Evolutionary conservation across 768 basidiomycete species (phyloP).

Genomic region (Agrocybe chaxingu): DNA sequence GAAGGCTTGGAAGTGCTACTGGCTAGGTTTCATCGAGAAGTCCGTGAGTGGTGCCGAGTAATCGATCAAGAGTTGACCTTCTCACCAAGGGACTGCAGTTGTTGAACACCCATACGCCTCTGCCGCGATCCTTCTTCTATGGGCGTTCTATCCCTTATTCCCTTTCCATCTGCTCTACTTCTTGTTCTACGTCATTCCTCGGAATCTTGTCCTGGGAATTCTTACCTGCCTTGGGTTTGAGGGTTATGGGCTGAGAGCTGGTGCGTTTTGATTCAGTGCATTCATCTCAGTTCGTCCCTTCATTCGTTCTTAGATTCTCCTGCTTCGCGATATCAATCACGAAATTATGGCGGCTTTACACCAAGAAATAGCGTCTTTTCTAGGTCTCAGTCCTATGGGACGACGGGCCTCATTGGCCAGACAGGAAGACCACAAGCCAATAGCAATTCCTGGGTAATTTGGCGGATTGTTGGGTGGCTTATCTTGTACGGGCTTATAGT

Average conservation of each 20-base stretch:
- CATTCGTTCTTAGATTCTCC: constrained; percentile 3
- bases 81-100: constrained; percentile 3
- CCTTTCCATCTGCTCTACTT: constrained; percentile 17
- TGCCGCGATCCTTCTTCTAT: constrained; percentile 15
- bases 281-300: neutral
- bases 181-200: constrained; percentile 13
- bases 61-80: neutral
- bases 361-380: constrained; percentile 6
- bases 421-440: neutral
- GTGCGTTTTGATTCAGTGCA: neutral
- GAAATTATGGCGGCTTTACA: constrained; percentile 6
- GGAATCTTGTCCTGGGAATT: constrained; percentile 11
- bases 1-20: constrained; percentile 12
- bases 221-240: constrained; percentile 16
- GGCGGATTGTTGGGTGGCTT: constrained; percentile 12
- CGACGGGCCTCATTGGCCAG: constrained; percentile 4
- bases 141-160: constrained; percentile 18
- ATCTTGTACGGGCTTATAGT: constrained; percentile 15
- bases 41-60: constrained; percentile 9
- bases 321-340: constrained; percentile 14
- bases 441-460: neutral
- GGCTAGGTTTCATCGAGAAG: constrained; percentile 12
- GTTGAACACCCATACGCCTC: constrained; percentile 14
- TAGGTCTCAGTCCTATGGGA: constrained; percentile 10
- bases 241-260: constrained; percentile 10